Base-by-base conservation (phyloP, 2,329 filamentous ascomycete genomes). In the Colletotrichum scovillei region DNA sequence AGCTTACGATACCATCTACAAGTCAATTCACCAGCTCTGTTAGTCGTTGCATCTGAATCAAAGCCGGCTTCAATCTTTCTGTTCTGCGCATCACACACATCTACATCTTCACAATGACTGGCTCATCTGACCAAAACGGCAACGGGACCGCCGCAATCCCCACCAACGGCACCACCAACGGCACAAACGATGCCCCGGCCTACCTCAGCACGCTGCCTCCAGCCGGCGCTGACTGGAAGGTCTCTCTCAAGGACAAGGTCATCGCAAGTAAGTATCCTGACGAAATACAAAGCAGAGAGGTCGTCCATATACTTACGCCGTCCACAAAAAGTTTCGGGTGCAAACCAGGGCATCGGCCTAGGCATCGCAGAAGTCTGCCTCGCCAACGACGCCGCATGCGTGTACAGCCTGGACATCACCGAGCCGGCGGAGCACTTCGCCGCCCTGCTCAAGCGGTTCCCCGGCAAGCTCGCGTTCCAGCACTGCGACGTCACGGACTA, bases 341-440 rank as follows among this genome's bases (percentile, higher is more conserved):
- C 84, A 55, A 85, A 71, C 56, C 68, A 71, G 63, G 68, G 68
- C n/a, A 71, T 71, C 30, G 68, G 85, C 9, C 81, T 86, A 5
- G 85, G 84, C 22, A 82, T 87, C 57, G 85, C 85, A 26, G 83
- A 87, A 75, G 82, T 84, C 58, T 86, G 84, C 75, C 80, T 87
- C 11, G 83, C 81, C 75, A 87, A 87, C 76, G 78, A 78, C 4
- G 85, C 85, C 24, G 80, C 78, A 42, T 75, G 73, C 42, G 80
- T 85, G 58, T 85, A 82, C 79, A 83, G 81, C 14, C 78, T 86
- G 49, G 84, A 86, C 76, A 78, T 85, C 57, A 78, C 80, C 76
- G 62, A 81, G 68, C 79, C 84, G 67, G 75, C 82, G 76, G 77
- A 83, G 75, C 71, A 84, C 79, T 80, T 84, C 22, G 63, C 63